Base-by-base conservation (phyloP, 805 yeast species). In the Wickerhamiella brachini region DNA sequence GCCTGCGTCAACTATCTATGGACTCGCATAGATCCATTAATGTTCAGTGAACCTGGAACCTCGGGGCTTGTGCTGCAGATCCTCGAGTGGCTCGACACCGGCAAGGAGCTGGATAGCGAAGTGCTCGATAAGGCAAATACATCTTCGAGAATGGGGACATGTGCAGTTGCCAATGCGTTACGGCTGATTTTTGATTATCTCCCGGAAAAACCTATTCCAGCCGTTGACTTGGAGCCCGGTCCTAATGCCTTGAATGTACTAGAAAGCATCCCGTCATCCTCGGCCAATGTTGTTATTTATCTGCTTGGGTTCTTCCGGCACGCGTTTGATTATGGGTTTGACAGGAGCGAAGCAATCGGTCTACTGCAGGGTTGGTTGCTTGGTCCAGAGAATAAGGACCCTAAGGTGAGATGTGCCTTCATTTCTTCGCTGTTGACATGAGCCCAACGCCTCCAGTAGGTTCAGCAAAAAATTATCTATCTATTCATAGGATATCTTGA, bases 81-180 rank as follows among this genome's bases (percentile, higher is more conserved):
- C 20, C 62, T 67, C 34, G 57, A 59, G 12, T 64, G 70, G 69
- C 55, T 69, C 31, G 73, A 69, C 49, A 48, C 49, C 3, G 66
- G 65, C 2, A 44, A 54, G 20, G 58, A 60, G 3, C 59, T 68
- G 29, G 71, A 66, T 41, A 47, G 26, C 3, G 60, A 66, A 38
- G 56, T 57, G 6, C 57, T 67, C 20, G 62, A 60, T 21, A 49
- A 57, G 1, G 62, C 64, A 9, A 59, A 65, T 48, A 59, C 66
- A 5, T 54, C 65, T 15, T 59, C 70, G 15, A 7, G 41, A 37
- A 15, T 13, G 9, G 78, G 74, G 2, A 66, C 69, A 5, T 68
- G 71, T 41, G 72, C 81, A 2, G 68, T 67, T 1, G 64, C 68
- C 1, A 62, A 61, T 41, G 56, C 53, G 1, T 54, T 60, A 4